A percentile compares a stretch with the other conserved stretches of the same genome.
Conservation (phyloP, 345 rosid genomes). For the Lepidium aucheri region DNA sequence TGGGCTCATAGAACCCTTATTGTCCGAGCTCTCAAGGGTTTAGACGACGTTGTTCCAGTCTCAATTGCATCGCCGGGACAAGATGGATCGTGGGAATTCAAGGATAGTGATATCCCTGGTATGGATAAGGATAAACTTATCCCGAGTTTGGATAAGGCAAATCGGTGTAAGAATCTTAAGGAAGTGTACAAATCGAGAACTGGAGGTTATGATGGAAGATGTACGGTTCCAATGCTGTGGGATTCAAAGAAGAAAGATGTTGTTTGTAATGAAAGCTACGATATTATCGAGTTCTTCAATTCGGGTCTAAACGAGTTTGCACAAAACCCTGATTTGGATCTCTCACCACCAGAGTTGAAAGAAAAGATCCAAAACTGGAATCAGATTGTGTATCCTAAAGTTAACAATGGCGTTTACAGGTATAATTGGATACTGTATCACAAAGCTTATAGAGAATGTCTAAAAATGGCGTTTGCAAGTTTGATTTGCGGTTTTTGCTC, state of each 20-base stretch:
- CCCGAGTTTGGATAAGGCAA: conserved; percentile 55
- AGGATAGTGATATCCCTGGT: not conserved
- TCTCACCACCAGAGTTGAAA: conserved; percentile 42
- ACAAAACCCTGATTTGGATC: conserved; percentile 45
- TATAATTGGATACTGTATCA: not conserved
- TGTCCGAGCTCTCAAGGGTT: conserved; percentile 75
- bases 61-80: conserved; percentile 68
- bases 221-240: conserved; percentile 86
- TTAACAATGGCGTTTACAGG: conserved; percentile 88
- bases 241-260: conserved; percentile 56
- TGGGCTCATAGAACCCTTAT: conserved; percentile 92
- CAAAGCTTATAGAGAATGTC: not conserved
- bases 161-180: conserved; percentile 53
- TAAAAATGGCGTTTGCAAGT: no score
- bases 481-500: not conserved
- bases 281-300: conserved; percentile 60
- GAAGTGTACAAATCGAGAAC: conserved; percentile 52
- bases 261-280: conserved; percentile 74
- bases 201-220: conserved; percentile 64
- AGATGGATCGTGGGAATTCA: conserved; percentile 86
- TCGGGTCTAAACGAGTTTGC: conserved; percentile 54
- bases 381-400: conserved; percentile 54
- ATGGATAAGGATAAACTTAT: conserved; percentile 29
- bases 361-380: conserved; percentile 66
- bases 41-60: conserved; percentile 54